Evolutionary conservation across 2,329 filamentous ascomycete genomes (phyloP).

Genomic region (Trichoderma sp.): DNA sequence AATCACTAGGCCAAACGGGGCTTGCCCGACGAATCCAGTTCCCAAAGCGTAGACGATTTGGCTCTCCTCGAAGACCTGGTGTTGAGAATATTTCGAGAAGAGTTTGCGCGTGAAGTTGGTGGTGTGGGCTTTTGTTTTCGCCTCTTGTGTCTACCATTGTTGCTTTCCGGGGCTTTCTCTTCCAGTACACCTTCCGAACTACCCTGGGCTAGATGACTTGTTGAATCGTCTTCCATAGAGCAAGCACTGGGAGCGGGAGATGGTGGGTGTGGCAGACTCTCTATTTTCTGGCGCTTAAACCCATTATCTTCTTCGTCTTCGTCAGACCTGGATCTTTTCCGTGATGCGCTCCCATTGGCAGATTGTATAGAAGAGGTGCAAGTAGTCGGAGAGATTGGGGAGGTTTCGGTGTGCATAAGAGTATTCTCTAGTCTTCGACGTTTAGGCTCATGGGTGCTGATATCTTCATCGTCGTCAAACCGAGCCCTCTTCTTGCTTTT

Average conservation of each 20-base stretch:
- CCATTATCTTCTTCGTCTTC: neutral
- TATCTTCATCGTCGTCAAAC: neutral
- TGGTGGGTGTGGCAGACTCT: neutral
- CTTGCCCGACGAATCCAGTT: neutral
- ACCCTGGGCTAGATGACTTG: neutral
- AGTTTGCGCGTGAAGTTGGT: neutral
- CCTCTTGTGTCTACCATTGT: neutral
- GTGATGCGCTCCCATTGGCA: neutral
- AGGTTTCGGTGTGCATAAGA: neutral
- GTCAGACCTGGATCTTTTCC: neutral
- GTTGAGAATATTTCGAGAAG: neutral
- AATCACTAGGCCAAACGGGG: neutral
- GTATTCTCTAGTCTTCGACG: neutral
- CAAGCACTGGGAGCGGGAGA: neutral
- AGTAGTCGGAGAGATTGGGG: neutral
- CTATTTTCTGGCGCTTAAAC: constrained; percentile 2
- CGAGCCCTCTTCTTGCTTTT: neutral
- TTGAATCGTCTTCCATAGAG: neutral
- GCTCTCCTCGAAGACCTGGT: neutral
- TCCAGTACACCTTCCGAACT: neutral
- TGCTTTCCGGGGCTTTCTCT: neutral
- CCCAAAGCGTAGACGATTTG: constrained; percentile 1
- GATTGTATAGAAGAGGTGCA: neutral
- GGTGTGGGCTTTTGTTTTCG: neutral
- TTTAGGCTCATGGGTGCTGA: neutral